Conservation (phyloP, 164 flowering plant species). For the Macadamia tetraphylla region DNA sequence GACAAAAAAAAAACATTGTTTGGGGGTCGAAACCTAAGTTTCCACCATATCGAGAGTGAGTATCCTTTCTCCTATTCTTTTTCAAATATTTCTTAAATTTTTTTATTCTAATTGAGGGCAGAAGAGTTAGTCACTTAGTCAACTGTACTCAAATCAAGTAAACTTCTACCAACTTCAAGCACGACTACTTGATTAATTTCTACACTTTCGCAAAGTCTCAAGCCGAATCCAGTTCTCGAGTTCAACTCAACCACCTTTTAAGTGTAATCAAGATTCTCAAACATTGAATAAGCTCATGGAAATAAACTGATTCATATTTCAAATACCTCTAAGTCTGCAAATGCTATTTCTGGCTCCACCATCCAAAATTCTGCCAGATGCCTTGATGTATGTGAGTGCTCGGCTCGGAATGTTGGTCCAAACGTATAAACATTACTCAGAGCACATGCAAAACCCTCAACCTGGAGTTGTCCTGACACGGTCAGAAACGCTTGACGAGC, state of each 20-base stretch:
- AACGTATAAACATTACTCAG: background rate
- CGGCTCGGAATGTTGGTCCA: background rate
- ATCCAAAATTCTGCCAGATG: constrained; percentile 80
- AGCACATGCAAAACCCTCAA: background rate
- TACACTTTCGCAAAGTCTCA: too few relatives aligned
- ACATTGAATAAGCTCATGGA: background rate
- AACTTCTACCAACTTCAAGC: too few relatives aligned
- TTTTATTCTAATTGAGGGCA: too few relatives aligned
- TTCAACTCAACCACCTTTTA: background rate
- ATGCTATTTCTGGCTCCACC: constrained; percentile 82
- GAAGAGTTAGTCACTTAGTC: too few relatives aligned
- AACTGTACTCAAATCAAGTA: too few relatives aligned
- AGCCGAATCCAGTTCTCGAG: too few relatives aligned
- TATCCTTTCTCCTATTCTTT: too few relatives aligned
- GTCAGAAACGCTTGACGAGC: background rate
- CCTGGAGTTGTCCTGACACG: background rate
- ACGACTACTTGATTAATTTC: too few relatives aligned
- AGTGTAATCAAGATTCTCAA: background rate
- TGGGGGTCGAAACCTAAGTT: too few relatives aligned
- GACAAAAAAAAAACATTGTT: too few relatives aligned
- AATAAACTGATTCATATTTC: background rate
- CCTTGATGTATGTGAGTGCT: background rate
- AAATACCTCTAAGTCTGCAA: constrained; percentile 63
- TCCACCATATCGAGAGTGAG: too few relatives aligned
- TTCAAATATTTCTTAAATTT: too few relatives aligned